Conservation (phyloP, 2,329 filamentous ascomycete species). For the Xylaria sp. region DNA sequence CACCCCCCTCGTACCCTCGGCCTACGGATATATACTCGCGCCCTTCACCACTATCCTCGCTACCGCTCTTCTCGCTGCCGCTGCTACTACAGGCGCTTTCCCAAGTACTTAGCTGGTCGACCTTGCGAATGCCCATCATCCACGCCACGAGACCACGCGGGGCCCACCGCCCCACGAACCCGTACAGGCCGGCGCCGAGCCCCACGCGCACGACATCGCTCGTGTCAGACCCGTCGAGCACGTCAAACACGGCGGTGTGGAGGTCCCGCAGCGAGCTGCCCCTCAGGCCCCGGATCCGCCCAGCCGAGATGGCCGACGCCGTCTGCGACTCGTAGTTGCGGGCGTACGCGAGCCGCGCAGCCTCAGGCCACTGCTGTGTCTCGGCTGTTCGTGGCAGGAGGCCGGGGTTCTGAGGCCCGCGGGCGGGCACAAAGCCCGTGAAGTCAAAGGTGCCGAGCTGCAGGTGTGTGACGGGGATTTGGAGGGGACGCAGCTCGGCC, state of each 20-base stretch:
- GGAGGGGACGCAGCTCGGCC: slow-evolving; percentile 79
- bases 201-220: slow-evolving; percentile 80
- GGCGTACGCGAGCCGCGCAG: slow-evolving; percentile 69
- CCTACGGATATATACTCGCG: slow-evolving; percentile 51
- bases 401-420: slow-evolving; percentile 49
- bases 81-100: slow-evolving; percentile 56
- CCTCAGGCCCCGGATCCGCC: slow-evolving; percentile 68
- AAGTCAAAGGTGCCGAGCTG: slow-evolving; percentile 94
- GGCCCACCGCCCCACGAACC: slow-evolving; percentile 83
- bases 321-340: slow-evolving; percentile 69
- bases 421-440: slow-evolving; percentile 68
- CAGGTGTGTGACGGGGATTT: slow-evolving; percentile 84
- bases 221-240: slow-evolving; percentile 74
- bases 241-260: slow-evolving; percentile 90
- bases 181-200: slow-evolving; percentile 84
- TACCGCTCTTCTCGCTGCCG: slow-evolving; percentile 46
- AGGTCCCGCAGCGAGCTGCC: slow-evolving; percentile 81
- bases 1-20: slow-evolving; percentile 48
- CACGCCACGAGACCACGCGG: slow-evolving; percentile 83
- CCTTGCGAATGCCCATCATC: slow-evolving; percentile 86
- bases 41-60: slow-evolving; percentile 49
- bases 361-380: slow-evolving; percentile 72
- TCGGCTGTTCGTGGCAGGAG: slow-evolving; percentile 60
- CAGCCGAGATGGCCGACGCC: slow-evolving; percentile 65
- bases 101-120: slow-evolving; percentile 67